Conservation (phyloP, 1,284 basidiomycete genomes). For the Pseudozyma hubeiensis region DNA sequence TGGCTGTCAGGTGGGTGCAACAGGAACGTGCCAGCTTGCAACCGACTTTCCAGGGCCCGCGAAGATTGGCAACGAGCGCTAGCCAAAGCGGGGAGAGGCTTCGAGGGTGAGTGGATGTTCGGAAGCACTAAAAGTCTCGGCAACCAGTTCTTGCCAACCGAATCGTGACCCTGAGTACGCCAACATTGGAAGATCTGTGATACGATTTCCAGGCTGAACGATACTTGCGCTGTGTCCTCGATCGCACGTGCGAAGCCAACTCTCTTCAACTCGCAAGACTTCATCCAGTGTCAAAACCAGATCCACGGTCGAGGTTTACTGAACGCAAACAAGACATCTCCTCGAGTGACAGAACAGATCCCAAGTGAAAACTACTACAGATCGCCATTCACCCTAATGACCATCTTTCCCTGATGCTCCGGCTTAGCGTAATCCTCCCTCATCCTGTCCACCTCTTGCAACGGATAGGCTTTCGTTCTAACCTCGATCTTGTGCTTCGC, state of each 20-base stretch:
- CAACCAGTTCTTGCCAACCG: not conserved
- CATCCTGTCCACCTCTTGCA: conserved; percentile 50
- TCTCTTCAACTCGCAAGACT: not conserved
- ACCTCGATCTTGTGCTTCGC: conserved; percentile 42
- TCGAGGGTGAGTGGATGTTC: conserved; percentile 8
- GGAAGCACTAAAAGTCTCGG: conserved; percentile 23
- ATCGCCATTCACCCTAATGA: conserved; percentile 20
- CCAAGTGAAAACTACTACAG: not conserved
- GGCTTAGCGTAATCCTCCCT: conserved; percentile 30
- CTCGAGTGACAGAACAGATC: no score
- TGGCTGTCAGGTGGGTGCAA: no score
- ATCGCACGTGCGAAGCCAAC: no score
- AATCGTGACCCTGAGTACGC: not conserved
- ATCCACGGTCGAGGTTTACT: no score
- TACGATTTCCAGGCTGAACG: no score
- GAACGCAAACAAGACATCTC: no score
- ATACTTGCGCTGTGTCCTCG: no score
- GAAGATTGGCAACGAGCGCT: no score
- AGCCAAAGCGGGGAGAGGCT: no score
- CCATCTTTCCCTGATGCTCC: conserved; percentile 42
- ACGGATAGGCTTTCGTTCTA: conserved; percentile 36
- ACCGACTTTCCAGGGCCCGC: no score
- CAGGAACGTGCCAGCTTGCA: not conserved
- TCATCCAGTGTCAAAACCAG: no score
- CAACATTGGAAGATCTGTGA: no score